Conservation (phyloP, 139 green algal genomes). For the Choricystis sp. region DNA sequence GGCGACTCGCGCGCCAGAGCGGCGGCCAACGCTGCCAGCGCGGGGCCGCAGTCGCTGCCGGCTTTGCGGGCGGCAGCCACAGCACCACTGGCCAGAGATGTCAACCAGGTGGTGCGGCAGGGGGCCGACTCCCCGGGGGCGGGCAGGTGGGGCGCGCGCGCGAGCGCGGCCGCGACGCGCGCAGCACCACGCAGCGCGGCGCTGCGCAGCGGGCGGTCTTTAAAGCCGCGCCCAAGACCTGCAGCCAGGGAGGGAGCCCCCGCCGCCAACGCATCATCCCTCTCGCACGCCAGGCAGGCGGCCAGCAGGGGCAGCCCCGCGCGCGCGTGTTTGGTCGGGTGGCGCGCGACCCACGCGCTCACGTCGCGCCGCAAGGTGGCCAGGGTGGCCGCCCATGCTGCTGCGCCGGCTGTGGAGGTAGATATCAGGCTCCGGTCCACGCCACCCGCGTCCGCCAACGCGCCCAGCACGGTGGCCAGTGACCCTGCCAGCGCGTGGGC, state of each 20-base stretch:
- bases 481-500: conserved; percentile 33
- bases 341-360: not conserved
- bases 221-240: too few relatives aligned
- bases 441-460: not conserved
- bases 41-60: not conserved
- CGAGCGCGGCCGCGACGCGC: too few relatives aligned
- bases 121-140: not conserved
- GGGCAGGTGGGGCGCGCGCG: too few relatives aligned
- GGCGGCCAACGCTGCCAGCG: not conserved
- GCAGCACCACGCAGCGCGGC: too few relatives aligned
- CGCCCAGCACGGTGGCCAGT: conserved; percentile 32
- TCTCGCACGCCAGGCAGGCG: not conserved
- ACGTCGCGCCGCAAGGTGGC: not conserved
- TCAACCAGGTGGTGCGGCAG: not conserved
- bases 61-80: not conserved
- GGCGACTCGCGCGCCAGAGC: not conserved
- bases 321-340: not conserved
- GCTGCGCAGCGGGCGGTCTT: too few relatives aligned
- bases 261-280: not conserved
- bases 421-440: not conserved
- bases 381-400: not conserved
- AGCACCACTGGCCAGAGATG: too few relatives aligned
- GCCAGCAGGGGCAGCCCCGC: not conserved
- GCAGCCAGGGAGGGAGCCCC: not conserved
- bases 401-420: not conserved